Evolutionary conservation across 106 monocot species (phyloP).

Genomic region (Cymbidium sinense): DNA sequence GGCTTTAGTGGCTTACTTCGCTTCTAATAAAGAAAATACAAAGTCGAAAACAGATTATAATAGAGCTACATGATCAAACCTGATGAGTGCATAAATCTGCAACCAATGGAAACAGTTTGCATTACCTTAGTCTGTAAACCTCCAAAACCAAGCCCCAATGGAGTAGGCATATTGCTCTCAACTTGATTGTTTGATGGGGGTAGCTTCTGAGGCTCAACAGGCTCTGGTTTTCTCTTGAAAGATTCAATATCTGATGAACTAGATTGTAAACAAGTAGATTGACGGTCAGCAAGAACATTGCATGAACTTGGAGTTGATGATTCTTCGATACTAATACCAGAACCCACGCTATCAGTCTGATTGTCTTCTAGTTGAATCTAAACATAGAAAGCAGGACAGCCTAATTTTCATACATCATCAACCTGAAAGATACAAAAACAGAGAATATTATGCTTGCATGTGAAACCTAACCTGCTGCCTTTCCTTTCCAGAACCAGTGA

Average conservation of each 20-base stretch:
- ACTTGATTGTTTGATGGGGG: constrained; percentile 13
- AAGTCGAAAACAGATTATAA: background rate
- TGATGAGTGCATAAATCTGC: background rate
- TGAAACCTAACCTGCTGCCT: constrained; percentile 6
- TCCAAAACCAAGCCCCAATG: constrained; percentile 71
- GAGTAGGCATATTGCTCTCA: constrained; percentile 28
- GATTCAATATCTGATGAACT: constrained; percentile 14
- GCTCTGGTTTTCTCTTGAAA: constrained; percentile 6
- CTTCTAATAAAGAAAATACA: constrained; percentile 25
- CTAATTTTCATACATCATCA: background rate
- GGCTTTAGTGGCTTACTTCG: constrained; percentile 39
- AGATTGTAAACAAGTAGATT: background rate
- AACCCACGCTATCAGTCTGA: background rate
- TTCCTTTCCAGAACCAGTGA: constrained; percentile 3
- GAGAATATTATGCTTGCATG: constrained; percentile 6
- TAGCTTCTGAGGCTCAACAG: constrained; percentile 1
- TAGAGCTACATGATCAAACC: background rate
- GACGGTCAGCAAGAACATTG: background rate
- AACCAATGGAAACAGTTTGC: background rate
- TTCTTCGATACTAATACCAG: constrained; percentile 5
- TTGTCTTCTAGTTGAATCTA: constrained; percentile 13
- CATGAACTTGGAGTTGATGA: constrained; percentile 10
- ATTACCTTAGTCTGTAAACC: constrained; percentile 66
- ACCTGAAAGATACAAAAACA: background rate
- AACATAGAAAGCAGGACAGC: background rate